Base-by-base conservation (phyloP, 257 asterid genomes). In the Osmanthus fragrans region DNA sequence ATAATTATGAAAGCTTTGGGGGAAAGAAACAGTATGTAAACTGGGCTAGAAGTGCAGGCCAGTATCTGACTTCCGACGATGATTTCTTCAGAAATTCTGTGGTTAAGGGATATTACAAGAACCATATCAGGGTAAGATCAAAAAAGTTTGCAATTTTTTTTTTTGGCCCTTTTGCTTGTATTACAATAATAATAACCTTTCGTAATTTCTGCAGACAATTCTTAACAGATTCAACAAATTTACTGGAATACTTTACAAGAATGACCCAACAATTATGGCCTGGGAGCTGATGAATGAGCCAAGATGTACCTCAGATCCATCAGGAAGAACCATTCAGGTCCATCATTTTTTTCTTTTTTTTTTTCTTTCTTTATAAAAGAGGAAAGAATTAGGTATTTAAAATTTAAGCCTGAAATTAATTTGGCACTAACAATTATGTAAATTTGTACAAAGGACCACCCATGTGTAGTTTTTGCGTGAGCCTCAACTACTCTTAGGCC, bases 251-350 rank as follows among this genome's bases (percentile, higher is more conserved):
- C 45, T 80, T 74, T 95, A 95, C 92, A 93, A 88, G 89, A 88
- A 93, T 86, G 99, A 95, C 68, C 97, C 98, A 9, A 93, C 97
- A 79, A 95, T 95, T 70, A 95, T 95, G 99, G 98, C 99, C 1
- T 95, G 99, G 99, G 99, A 95, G 73, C 97, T 95, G 51, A 93
- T 93, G 93, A 93, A 93, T 87, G 97, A 95, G 84, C 97, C 98
- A 6, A 88, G 98, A 85, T 95, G 97, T 89, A 82, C 92, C 63
- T 85, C 97, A 70, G 98, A 95, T 89, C 89, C 92, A 32, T 89
- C 97, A 5, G 99, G 98, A 82, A 87, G 75, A 63, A 90, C 92
- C 51, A 90, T 95, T 71, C 99, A 93, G 96, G 98, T 90, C 68
- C 60, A 13, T 32, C 15, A 73, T n/a, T 40, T 10, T 25, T 25